A percentile compares a stretch with the other conserved stretches of the same genome.
Conservation (phyloP, 2,329 filamentous ascomycete species). For the Cercospora sp. region DNA sequence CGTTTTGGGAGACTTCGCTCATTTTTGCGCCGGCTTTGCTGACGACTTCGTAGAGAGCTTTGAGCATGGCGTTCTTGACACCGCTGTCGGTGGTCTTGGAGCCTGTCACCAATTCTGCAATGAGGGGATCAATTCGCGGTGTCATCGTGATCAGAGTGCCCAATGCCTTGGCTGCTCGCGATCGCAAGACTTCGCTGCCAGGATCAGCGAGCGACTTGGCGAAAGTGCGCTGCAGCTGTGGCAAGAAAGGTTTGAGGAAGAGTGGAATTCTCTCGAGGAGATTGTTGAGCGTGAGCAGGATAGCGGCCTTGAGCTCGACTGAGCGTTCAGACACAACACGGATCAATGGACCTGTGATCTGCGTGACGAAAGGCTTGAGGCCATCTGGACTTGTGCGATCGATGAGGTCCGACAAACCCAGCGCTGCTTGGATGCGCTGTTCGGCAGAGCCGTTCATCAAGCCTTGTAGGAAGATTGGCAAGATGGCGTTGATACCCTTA, state of each 20-base stretch:
- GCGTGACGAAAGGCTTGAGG: slow-evolving; percentile 91
- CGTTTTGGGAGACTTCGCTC: slow-evolving; percentile 82
- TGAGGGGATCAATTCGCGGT: slow-evolving; percentile 90
- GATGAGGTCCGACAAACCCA: slow-evolving; percentile 93
- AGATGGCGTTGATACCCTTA: slow-evolving; percentile 93
- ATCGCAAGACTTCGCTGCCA: slow-evolving; percentile 82
- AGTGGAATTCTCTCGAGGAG: slow-evolving; percentile 94
- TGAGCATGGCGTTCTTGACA: slow-evolving; percentile 93
- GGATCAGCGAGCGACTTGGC: slow-evolving; percentile 93
- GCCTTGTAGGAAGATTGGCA: slow-evolving; percentile 96
- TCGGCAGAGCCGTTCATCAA: slow-evolving; percentile 95
- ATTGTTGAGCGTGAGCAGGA: slow-evolving; percentile 91
- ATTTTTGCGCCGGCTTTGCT: slow-evolving; percentile 93
- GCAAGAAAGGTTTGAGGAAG: slow-evolving; percentile 93
- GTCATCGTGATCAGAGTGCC: slow-evolving; percentile 95
- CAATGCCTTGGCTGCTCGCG: slow-evolving; percentile 86
- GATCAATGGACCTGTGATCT: slow-evolving; percentile 96
- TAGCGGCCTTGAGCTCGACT: slow-evolving; percentile 92
- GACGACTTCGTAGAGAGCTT: slow-evolving; percentile 92
- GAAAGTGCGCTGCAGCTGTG: slow-evolving; percentile 94
- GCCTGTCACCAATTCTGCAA: slow-evolving; percentile 89
- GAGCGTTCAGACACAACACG: slow-evolving; percentile 96
- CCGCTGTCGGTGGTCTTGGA: slow-evolving; percentile 86
- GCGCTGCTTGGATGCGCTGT: slow-evolving; percentile 85
- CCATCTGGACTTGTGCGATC: slow-evolving; percentile 86